Base-by-base conservation (phyloP, 2,329 filamentous ascomycete genomes). In the Lachnellula subtilissima region DNA sequence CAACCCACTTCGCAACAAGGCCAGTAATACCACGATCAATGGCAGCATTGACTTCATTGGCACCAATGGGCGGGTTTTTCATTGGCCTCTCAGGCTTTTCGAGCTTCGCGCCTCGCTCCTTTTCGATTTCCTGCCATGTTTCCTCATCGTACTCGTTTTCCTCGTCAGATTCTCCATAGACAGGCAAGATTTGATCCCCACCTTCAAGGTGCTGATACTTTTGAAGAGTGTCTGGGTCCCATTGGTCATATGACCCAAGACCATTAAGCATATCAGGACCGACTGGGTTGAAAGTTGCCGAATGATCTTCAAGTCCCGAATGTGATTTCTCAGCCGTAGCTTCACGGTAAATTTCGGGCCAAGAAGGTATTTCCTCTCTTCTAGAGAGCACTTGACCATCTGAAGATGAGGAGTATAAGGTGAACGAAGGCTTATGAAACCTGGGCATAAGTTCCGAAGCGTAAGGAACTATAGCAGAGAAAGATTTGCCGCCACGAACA, bases 121-220 rank as follows among this genome's bases (percentile, higher is more conserved):
- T 73, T 47, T 85, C 77, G 9, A 88, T 86, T 64, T 89, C 86
- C 45, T 71, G 72, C 74, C 78, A 80, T 0, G 82, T 86, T 37
- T 81, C 77, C 11, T 79, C 74, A 62, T 88, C 85, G 59, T 79
- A 81, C 32, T 79, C 74, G 3, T 77, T 76, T 8, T 78, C 70
- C 48, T 75, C 68, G 35, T 73, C 73, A 2, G 83, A 86, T 3
- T 86, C 80, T 5, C 82, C 81, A 64, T 79, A 81, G 0, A 74
- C 22, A 17, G 81, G 80, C 6, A 81, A 70, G 9, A 75, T 62
- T 22, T 78, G 69, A 49, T 79, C 74, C 11, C 71, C 71, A 28
- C 70, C 71, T 39, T 70, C 66, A 32, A 71, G 59, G 7, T 65
- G 64, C n/a, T 70, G 72, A 53, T 78, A 77, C 56, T 75, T 76